A percentile compares a stretch with the other conserved stretches of the same genome.
phyloP scores from a whole-genome alignment of 1,284 basidiomycete genomes.

The Porodaedalea pini region DNA sequence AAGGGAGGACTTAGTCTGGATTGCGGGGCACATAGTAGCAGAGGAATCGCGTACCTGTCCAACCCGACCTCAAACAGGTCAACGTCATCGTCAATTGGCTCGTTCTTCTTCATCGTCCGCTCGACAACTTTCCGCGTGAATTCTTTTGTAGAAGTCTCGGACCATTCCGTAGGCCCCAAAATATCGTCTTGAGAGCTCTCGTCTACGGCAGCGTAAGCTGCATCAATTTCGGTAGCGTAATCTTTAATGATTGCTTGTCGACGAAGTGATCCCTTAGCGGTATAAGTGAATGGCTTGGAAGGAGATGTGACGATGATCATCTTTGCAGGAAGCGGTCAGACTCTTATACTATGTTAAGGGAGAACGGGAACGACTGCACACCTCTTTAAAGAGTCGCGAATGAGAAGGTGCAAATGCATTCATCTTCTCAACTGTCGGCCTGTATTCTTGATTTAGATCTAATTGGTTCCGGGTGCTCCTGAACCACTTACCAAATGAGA shows the following conservation, averaged over 20 bases:
- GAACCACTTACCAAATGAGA: slow-evolving; percentile 31
- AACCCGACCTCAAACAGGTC: slow-evolving; percentile 42
- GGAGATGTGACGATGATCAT: slow-evolving; percentile 22
- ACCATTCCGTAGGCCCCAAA: slow-evolving; percentile 19
- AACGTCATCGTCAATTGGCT: slow-evolving; percentile 26
- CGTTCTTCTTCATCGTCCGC: slow-evolving; percentile 10
- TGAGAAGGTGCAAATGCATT: slow-evolving; percentile 17
- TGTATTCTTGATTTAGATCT: neutral
- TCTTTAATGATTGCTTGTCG: slow-evolving; percentile 13
- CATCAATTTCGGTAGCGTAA: slow-evolving; percentile 22
- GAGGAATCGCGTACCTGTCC: slow-evolving; percentile 44
- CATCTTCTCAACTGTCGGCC: slow-evolving; percentile 23
- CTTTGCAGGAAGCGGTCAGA: neutral
- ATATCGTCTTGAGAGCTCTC: slow-evolving; percentile 19
- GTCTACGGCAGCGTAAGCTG: slow-evolving; percentile 20
- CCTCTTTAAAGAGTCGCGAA: slow-evolving; percentile 16
- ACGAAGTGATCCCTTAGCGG: slow-evolving; percentile 21
- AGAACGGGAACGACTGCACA: neutral
- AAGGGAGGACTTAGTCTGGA: too few species aligned
- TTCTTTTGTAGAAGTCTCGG: neutral
- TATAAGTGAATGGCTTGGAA: slow-evolving; percentile 21
- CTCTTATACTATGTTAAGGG: neutral
- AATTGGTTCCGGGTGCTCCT: neutral
- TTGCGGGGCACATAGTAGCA: too few species aligned
- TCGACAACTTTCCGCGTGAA: slow-evolving; percentile 22